Percentiles rank a stretch among this genome's conserved stretches.
Evolutionary conservation across 495 filamentous ascomycete genomes (phyloP).

Genomic region (Penicillium simplicissimum): DNA sequence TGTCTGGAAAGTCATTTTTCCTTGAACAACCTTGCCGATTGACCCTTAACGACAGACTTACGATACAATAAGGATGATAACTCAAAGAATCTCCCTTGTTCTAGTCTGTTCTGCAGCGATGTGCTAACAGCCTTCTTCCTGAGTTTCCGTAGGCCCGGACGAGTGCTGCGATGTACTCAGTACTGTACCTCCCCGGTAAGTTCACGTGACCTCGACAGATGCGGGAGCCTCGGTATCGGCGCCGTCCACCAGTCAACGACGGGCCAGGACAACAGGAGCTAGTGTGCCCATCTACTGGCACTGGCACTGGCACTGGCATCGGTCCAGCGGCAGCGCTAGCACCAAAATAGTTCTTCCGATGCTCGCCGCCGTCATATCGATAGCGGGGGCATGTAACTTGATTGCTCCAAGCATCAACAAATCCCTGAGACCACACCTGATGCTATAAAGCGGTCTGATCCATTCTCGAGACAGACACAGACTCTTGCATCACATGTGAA

Average conservation of each 20-base stretch:
- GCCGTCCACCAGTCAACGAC: constrained; percentile 9
- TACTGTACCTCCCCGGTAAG: not conserved
- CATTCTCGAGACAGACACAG: not conserved
- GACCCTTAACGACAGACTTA: no score
- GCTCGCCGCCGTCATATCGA: constrained; percentile 6
- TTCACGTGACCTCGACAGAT: constrained; percentile 16
- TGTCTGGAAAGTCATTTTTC: no score
- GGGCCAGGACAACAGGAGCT: not conserved
- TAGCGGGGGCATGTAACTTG: constrained; percentile 12
- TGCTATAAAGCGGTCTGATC: not conserved
- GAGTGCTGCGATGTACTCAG: constrained; percentile 12
- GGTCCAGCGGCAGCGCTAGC: constrained; percentile 30
- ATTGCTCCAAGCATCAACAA: constrained; percentile 4
- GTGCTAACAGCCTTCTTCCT: not conserved
- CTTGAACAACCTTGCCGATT: no score
- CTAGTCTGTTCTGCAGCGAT: no score
- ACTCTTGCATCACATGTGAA: not conserved
- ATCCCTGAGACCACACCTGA: not conserved
- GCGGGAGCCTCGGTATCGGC: constrained; percentile 15
- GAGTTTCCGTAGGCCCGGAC: constrained; percentile 1
- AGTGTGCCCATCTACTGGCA: not conserved
- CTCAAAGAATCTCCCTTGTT: no score
- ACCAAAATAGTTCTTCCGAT: constrained; percentile 12
- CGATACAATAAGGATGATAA: no score
- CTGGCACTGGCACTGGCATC: constrained; percentile 5